phyloP scores from a whole-genome alignment of 371 early-diverging fungal species.

The Apophysomyces variabilis region DNA sequence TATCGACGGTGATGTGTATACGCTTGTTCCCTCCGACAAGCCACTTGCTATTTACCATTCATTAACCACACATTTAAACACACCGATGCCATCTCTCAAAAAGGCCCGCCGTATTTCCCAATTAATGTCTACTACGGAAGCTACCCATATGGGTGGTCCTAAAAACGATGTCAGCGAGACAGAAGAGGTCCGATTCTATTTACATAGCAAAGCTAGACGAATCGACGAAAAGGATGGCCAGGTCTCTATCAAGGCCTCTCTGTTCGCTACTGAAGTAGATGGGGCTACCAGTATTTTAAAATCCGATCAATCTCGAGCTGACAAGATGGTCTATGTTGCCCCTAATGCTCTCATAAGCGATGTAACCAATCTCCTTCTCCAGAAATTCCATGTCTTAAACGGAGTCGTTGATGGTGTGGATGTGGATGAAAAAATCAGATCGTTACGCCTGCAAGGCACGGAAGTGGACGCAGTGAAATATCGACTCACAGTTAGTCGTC shows the following conservation, averaged over 20 bases:
- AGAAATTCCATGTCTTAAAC: conserved; percentile 55
- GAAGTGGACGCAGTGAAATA: conserved; percentile 35
- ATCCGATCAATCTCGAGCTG: conserved; percentile 35
- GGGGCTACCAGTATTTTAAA: conserved; percentile 21
- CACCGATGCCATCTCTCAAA: conserved; percentile 54
- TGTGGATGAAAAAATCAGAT: conserved; percentile 26
- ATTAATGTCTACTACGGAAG: conserved; percentile 40
- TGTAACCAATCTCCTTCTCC: conserved; percentile 38
- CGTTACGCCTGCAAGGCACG: conserved; percentile 33
- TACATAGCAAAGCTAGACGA: conserved; percentile 37
- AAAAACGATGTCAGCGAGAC: conserved; percentile 15
- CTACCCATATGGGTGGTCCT: conserved; percentile 46
- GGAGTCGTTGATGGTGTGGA: conserved; percentile 45
- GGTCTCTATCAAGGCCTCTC: conserved; percentile 45
- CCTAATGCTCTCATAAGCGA: conserved; percentile 39
- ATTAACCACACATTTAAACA: conserved; percentile 51
- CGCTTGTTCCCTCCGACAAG: conserved; percentile 51
- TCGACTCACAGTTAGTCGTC: conserved; percentile 25
- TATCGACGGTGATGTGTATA: conserved; percentile 58
- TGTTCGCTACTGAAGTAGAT: conserved; percentile 32
- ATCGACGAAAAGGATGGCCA: conserved; percentile 35
- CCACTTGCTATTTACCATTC: conserved; percentile 60
- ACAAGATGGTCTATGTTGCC: conserved; percentile 45
- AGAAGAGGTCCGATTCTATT: conserved; percentile 45
- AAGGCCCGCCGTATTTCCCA: conserved; percentile 55